Base-by-base conservation (phyloP, 2,329 filamentous ascomycete genomes). In the Hypomyces rosellus region DNA sequence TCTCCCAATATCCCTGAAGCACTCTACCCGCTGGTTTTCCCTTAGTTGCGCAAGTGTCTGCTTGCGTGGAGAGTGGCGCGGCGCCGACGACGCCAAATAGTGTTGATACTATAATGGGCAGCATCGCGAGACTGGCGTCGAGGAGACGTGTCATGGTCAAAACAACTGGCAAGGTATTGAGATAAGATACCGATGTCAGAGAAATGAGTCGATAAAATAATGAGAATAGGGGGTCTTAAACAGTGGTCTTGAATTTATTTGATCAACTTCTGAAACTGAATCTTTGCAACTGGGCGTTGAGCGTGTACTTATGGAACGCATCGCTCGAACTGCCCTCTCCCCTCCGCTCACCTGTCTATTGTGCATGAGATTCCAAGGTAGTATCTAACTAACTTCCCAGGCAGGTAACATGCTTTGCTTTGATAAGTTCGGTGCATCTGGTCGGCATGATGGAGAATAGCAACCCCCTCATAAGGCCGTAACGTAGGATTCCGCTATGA, bases 1-100 rank as follows among this genome's bases (percentile, higher is more conserved):
- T 68, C 56, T 68, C 65, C 65, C 65, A 67, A 50, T 68, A 68
- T 9, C 65, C 65, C 44, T 62, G 58, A 16, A 68, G 62, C 8
- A 68, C 63, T 46, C 65, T 65, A 34, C 65, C 65, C 1, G 53
- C 18, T 7, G 65, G 65, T 30, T 61, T 63, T 14, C 65, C 65
- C 46, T 64, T 68, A 3, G 63, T 64, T 11, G 53, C 57, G 44
- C 65, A 68, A 34, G 61, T 63, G 33, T 40, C n/a, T 18, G 50
- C 48, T 47, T 59, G 57, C 13, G 53, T 53, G 11, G 51, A 38
- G 1, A 49, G 22, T 3, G 56, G 57, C 14, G 48, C 50, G 34
- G 49, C 25, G 20, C 34, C 43, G n/a, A 50, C 46, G 38, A 41
- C 22, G 16, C 45, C 49, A 11, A 55, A 38, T 20, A 58, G 25